Conservation (phyloP, 1,284 basidiomycete genomes). For the Rhodotorula sp. region DNA sequence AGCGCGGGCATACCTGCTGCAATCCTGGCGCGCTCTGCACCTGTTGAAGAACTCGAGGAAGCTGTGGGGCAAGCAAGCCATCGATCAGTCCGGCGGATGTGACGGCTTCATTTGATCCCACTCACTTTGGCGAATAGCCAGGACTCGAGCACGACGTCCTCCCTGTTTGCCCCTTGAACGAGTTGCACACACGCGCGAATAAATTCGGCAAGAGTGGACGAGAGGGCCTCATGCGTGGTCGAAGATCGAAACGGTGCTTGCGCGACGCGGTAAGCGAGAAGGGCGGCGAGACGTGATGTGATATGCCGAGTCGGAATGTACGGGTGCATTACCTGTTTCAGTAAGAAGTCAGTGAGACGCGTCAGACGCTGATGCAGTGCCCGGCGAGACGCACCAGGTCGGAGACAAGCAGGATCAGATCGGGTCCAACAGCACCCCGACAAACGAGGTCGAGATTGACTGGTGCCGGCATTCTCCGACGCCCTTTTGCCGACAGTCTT, state of each 20-base stretch:
- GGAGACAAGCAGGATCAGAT: conserved; percentile 7
- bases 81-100: too few relatives aligned
- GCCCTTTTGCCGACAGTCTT: background rate
- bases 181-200: background rate
- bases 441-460: background rate
- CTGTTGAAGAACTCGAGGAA: background rate
- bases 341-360: background rate
- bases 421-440: background rate
- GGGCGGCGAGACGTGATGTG: background rate
- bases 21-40: too few relatives aligned
- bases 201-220: background rate
- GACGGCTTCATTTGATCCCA: background rate
- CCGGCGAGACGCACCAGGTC: conserved; percentile 3
- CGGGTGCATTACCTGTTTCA: background rate
- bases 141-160: background rate
- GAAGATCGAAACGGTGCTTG: background rate
- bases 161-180: background rate
- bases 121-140: conserved; percentile 9
- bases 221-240: background rate
- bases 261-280: conserved; percentile 9
- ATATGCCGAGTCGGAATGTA: background rate
- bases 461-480: background rate
- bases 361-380: too few relatives aligned
- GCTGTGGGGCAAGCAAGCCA: background rate
- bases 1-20: background rate